Evolutionary conservation across 495 filamentous ascomycete genomes (phyloP).

Genomic region (Copromyces sp.): DNA sequence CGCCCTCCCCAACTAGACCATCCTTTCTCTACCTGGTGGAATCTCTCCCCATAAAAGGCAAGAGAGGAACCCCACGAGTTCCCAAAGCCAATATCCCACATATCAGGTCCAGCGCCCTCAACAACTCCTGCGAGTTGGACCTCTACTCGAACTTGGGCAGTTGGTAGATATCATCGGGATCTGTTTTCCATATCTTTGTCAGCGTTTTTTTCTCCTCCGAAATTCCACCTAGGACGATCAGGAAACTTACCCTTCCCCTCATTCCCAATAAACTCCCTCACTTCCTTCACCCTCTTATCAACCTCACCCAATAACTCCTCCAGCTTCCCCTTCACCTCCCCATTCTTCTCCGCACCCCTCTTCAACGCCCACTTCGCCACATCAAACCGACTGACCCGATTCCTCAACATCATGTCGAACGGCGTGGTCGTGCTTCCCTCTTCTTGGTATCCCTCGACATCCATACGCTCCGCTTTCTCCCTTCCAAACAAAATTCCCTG

Average conservation of each 20-base stretch:
- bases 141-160: constrained; percentile 10
- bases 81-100: neutral
- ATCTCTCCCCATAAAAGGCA: neutral
- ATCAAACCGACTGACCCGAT: constrained; percentile 53
- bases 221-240: neutral
- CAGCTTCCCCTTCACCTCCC: constrained; percentile 38
- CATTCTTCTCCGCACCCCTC: constrained; percentile 25
- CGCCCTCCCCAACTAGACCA: too few relatives aligned
- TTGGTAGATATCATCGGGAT: constrained; percentile 40
- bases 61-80: neutral
- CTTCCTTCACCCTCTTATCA: constrained; percentile 37
- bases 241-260: constrained; percentile 33
- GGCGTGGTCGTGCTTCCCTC: constrained; percentile 65
- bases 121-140: neutral
- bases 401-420: constrained; percentile 66
- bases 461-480: constrained; percentile 38
- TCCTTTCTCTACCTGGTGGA: neutral
- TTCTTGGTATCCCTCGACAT: constrained; percentile 55
- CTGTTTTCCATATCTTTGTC: constrained; percentile 12
- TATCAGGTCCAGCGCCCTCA: neutral
- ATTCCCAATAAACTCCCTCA: constrained; percentile 46
- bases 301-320: constrained; percentile 40
- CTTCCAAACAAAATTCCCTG: constrained; percentile 56
- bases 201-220: neutral
- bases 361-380: constrained; percentile 47